Percentiles rank a stretch among this genome's conserved stretches.
Conservation (phyloP, 768 basidiomycete species). For the Gloeostereum incarnatum region DNA sequence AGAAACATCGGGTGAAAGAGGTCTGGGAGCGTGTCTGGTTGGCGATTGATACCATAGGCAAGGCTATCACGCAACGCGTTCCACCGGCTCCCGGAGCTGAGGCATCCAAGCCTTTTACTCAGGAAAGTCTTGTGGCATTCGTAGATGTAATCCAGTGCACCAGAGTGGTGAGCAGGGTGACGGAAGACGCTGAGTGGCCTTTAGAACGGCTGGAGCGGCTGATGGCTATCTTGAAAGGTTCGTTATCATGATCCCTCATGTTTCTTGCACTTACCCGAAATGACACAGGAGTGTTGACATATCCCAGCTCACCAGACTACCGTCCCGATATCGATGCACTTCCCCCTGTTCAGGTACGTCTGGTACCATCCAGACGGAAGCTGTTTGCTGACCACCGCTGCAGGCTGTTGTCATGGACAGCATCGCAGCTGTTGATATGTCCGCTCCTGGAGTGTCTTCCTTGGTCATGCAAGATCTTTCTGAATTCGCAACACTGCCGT, state of each 20-base stretch:
- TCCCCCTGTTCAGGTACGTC: slow-evolving; percentile 64
- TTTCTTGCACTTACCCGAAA: not conserved
- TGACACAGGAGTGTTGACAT: slow-evolving; percentile 60
- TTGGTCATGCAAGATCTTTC: slow-evolving; percentile 78
- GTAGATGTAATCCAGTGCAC: slow-evolving; percentile 63
- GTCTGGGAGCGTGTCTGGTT: slow-evolving; percentile 61
- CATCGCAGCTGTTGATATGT: slow-evolving; percentile 57
- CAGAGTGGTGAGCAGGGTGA: slow-evolving; percentile 35
- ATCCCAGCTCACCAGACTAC: slow-evolving; percentile 77
- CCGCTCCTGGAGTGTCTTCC: slow-evolving; percentile 52
- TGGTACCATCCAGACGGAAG: not conserved
- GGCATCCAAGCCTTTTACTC: slow-evolving; percentile 47
- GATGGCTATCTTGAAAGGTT: slow-evolving; percentile 73
- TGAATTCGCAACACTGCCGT: slow-evolving; percentile 81
- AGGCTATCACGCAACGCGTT: slow-evolving; percentile 28
- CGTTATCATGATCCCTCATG: slow-evolving; percentile 4
- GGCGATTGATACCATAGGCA: slow-evolving; percentile 59
- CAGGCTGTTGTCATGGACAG: slow-evolving; percentile 70
- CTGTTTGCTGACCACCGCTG: slow-evolving; percentile 7
- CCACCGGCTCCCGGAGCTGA: slow-evolving; percentile 12
- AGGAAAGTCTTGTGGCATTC: slow-evolving; percentile 80
- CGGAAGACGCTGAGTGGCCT: slow-evolving; percentile 54
- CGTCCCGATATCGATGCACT: slow-evolving; percentile 80
- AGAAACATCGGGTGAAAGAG: slow-evolving; percentile 31
- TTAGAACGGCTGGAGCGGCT: slow-evolving; percentile 55